Conservation (phyloP, 2,329 filamentous ascomycete genomes). For the Exophiala viscosa region DNA sequence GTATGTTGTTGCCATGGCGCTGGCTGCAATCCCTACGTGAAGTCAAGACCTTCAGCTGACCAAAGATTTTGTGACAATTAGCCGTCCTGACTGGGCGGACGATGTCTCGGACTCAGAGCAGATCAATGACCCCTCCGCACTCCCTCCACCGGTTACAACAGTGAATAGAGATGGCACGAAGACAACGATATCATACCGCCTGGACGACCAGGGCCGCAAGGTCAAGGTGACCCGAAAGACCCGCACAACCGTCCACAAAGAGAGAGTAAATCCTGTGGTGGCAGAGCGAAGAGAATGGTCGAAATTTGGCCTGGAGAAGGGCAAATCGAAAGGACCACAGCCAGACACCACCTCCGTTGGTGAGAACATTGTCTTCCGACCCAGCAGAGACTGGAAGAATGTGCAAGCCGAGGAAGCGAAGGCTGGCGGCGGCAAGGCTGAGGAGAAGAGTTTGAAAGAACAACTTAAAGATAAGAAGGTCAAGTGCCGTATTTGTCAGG, state of each 20-base stretch:
- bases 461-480: constrained; percentile 97
- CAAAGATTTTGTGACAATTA: constrained; percentile 9
- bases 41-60: constrained; percentile 4
- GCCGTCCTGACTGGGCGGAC: constrained; percentile 30
- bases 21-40: too few relatives aligned
- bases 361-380: constrained; percentile 97
- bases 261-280: constrained; percentile 92
- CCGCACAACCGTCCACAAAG: constrained; percentile 84
- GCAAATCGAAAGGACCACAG: constrained; percentile 76
- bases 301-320: constrained; percentile 89
- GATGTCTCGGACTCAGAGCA: constrained; percentile 68
- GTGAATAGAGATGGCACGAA: constrained; percentile 98
- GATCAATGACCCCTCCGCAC: constrained; percentile 78
- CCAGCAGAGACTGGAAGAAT: constrained; percentile 88
- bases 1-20: constrained; percentile 13
- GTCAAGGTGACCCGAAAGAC: constrained; percentile 96
- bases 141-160: constrained; percentile 83
- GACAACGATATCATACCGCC: constrained; percentile 83
- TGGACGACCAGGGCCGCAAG: constrained; percentile 91
- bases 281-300: constrained; percentile 88
- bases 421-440: constrained; percentile 51
- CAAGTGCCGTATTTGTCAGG: constrained; percentile 98
- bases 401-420: constrained; percentile 70
- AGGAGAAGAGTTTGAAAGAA: constrained; percentile 63
- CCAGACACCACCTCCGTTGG: constrained; percentile 87